A percentile compares a stretch with the other conserved stretches of the same genome.
Evolutionary conservation across 2,329 filamentous ascomycete genomes (phyloP).

Genomic region (Fusarium tuaranense): DNA sequence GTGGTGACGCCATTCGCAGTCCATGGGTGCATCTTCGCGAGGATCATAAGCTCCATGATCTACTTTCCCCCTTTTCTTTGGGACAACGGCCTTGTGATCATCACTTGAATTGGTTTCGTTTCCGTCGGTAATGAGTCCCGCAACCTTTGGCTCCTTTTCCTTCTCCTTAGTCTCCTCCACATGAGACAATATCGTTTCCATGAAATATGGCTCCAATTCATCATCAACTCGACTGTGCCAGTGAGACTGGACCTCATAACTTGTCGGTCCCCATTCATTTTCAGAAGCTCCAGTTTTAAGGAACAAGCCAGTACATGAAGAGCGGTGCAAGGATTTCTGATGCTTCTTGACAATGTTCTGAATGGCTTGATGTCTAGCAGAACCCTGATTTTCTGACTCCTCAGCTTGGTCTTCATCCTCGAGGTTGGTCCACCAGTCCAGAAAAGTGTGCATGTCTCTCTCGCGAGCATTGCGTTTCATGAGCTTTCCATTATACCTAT

Average conservation of each 20-base stretch:
- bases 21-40: not conserved
- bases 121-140: not conserved
- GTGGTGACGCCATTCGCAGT: not conserved
- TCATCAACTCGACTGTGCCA: not conserved
- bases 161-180: not conserved
- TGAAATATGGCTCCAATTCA: not conserved
- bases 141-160: not conserved
- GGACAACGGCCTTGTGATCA: not conserved
- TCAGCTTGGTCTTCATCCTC: not conserved
- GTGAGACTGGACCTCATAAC: not conserved
- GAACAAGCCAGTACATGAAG: not conserved
- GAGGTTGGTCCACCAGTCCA: not conserved
- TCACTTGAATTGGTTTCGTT: not conserved
- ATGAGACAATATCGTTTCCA: not conserved
- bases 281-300: not conserved
- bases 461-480: not conserved
- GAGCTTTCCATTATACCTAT: not conserved
- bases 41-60: not conserved
- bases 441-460: not conserved
- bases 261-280: not conserved
- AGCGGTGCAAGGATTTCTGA: not conserved
- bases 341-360: not conserved
- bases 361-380: not conserved
- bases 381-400: not conserved
- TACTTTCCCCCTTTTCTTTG: not conserved